phyloP scores from a whole-genome alignment of 192 early-diverging fungal genomes.

The Umbelopsis sp. region DNA sequence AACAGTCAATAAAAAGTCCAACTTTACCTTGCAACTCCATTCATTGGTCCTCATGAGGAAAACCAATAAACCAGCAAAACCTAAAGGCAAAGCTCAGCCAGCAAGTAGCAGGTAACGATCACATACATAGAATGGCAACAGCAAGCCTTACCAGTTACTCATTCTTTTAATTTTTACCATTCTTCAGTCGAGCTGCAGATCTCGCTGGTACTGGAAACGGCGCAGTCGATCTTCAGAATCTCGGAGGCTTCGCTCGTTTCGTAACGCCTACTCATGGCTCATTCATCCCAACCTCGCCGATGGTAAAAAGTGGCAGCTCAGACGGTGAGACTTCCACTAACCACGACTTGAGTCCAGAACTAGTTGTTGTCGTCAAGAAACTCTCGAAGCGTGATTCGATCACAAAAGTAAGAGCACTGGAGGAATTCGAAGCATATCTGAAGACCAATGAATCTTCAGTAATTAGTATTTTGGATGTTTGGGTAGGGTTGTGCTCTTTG shows the following conservation, averaged over 20 bases:
- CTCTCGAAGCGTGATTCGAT: constrained; percentile 85
- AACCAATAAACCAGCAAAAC: constrained; percentile 64
- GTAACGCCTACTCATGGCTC: constrained; percentile 40
- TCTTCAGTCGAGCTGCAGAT: constrained; percentile 63
- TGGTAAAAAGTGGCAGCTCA: constrained; percentile 35
- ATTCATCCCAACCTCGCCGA: constrained; percentile 21
- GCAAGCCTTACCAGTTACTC: neutral
- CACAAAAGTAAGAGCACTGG: constrained; percentile 86
- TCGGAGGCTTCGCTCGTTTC: constrained; percentile 71
- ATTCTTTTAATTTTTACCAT: neutral
- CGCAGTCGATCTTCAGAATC: constrained; percentile 49
- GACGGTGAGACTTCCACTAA: constrained; percentile 16
- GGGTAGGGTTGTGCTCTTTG: constrained; percentile 43
- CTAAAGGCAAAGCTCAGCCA: constrained; percentile 85
- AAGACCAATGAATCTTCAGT: constrained; percentile 34
- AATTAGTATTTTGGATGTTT: constrained; percentile 38
- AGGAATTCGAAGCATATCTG: constrained; percentile 77
- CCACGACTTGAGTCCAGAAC: constrained; percentile 49
- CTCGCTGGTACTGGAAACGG: constrained; percentile 37
- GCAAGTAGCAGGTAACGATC: constrained; percentile 79
- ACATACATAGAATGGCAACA: neutral
- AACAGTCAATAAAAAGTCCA: neutral
- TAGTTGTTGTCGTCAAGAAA: constrained; percentile 80
- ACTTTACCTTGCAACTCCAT: neutral
- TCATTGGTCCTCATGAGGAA: constrained; percentile 38